phyloP scores from a whole-genome alignment of 352 stramenopile species.

The Globisporangium spiculum region DNA sequence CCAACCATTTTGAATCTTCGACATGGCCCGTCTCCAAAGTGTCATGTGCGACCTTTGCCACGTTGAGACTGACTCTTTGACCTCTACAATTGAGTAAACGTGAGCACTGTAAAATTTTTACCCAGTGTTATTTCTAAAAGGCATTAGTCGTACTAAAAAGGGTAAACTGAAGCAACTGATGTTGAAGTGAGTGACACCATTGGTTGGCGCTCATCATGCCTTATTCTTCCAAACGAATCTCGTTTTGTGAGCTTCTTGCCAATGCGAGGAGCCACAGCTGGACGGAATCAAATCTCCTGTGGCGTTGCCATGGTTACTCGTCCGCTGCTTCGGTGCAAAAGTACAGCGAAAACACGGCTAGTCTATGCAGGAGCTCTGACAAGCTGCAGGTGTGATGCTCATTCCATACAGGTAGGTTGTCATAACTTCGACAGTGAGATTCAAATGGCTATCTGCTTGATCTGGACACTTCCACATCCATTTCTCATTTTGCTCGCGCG shows the following conservation, averaged over 20 bases:
- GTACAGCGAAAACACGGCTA: neutral
- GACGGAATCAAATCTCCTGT: neutral
- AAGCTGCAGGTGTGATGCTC: neutral
- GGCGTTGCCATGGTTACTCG: too few relatives aligned
- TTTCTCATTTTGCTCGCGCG: neutral
- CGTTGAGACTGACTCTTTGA: neutral
- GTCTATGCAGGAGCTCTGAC: neutral
- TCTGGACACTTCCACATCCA: neutral
- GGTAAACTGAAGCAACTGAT: neutral
- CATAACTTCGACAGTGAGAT: neutral
- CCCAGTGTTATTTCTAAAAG: neutral
- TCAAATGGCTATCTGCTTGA: neutral
- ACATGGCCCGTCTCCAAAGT: neutral
- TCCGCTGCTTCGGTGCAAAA: neutral
- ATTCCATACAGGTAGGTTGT: neutral
- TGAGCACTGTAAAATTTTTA: rapidly evolving
- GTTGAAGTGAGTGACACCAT: neutral
- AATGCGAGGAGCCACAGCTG: neutral
- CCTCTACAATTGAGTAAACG: neutral
- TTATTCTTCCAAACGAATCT: neutral
- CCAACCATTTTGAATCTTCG: conserved; percentile 18
- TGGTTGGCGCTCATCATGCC: neutral
- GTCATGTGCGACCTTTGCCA: neutral
- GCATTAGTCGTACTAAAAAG: neutral
- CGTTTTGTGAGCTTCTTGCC: neutral